Evolutionary conservation across 2,329 filamentous ascomycete species (phyloP).

Genomic region (Ophiostoma novo-ulmi): DNA sequence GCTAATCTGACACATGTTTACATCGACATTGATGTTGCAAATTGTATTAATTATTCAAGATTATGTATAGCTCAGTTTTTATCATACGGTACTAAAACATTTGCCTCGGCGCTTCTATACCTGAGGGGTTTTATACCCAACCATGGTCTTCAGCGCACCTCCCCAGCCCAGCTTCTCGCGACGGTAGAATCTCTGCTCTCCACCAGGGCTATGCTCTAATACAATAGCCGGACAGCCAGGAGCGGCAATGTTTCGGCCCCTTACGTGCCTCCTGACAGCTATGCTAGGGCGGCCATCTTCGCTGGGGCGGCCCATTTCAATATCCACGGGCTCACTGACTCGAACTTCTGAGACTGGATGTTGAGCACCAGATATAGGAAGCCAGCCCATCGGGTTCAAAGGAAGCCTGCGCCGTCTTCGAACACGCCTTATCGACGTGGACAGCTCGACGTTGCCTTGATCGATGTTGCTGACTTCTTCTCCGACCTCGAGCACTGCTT

Average conservation of each 20-base stretch:
- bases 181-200: slow-evolving; percentile 37
- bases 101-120: too few relatives aligned
- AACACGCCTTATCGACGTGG: neutral
- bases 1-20: too few relatives aligned
- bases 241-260: slow-evolving; percentile 11
- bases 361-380: neutral
- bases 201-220: slow-evolving; percentile 32
- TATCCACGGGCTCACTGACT: neutral
- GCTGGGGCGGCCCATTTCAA: neutral
- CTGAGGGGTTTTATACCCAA: slow-evolving; percentile 31
- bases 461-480: neutral
- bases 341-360: neutral
- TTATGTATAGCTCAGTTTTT: too few relatives aligned
- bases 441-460: neutral
- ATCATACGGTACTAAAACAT: too few relatives aligned
- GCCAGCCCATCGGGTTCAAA: neutral
- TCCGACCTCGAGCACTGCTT: neutral
- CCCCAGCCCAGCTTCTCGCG: slow-evolving; percentile 43
- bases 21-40: too few relatives aligned
- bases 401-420: neutral
- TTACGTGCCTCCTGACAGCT: slow-evolving; percentile 7
- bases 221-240: slow-evolving; percentile 29
- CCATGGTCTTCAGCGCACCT: slow-evolving; percentile 42
- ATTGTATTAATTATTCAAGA: too few relatives aligned
- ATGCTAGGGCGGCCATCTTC: slow-evolving; percentile 6